These are phyloP conservation scores for Candida namnaoensis DNA, from an alignment of 805 yeast species.

Conservation along the genomic window DNA sequence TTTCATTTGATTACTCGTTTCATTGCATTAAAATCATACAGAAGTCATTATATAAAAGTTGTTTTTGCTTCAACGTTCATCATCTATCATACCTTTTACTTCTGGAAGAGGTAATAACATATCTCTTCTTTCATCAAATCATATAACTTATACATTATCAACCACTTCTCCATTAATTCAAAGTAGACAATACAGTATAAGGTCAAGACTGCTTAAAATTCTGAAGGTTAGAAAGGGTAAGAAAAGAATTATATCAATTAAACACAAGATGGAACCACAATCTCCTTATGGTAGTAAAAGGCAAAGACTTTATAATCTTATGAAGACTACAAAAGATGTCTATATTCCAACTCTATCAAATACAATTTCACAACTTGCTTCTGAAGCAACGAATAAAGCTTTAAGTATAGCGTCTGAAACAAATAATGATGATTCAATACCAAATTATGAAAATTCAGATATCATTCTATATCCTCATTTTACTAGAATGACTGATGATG, in stretches of 20 bases:
- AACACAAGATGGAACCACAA: no score
- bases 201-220: not conserved
- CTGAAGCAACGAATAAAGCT: conserved; percentile 28
- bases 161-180: no score
- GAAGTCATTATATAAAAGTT: no score
- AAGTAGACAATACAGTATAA: not conserved
- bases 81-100: no score
- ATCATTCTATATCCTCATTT: conserved; percentile 56
- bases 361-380: conserved; percentile 38
- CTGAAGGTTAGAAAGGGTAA: not conserved
- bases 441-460: conserved; percentile 37
- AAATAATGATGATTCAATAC: conserved; percentile 1
- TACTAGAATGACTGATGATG: conserved; percentile 25
- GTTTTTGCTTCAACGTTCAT: no score
- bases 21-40: no score
- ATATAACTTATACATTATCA: no score
- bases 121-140: no score
- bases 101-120: no score
- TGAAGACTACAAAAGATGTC: conserved; percentile 46
- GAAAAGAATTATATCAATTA: not conserved
- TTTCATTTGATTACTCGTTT: no score
- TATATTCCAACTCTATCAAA: conserved; percentile 45
- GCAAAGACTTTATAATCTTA: conserved; percentile 38
- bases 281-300: conserved; percentile 19
- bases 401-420: conserved; percentile 5